Base-by-base conservation (phyloP, 441 rosid species). In the Erodium trifolium region DNA sequence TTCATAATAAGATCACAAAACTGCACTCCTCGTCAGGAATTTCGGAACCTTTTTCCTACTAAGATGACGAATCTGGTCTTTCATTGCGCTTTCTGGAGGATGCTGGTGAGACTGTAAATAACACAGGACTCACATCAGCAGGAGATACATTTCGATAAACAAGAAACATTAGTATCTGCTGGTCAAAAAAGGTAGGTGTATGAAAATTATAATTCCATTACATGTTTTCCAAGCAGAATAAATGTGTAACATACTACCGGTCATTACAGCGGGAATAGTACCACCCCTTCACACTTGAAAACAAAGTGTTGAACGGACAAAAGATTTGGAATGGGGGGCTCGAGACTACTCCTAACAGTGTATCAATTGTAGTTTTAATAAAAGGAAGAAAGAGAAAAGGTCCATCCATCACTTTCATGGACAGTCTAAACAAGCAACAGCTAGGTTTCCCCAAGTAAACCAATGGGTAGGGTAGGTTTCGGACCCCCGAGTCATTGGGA, bases 61-160 rank as follows among this genome's bases (percentile, higher is more conserved):
- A 23, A 9, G 65, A 60, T 23, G 35, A 60, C 19, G 65, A 60
- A 60, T 60, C 35, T 60, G 34, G 65, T 11, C 34, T 60, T 23
- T 62, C 65, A 62, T 3, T 62, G 65, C 65, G 9, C 37, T 12
- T 62, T 62, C 31, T 11, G 11, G 65, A 62, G 16, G 65, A 29
- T 62, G 65, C 16, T 62, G 37, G 65, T 62, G 31, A 23, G 23
- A 62, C 65, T 62, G 39, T 62, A 27, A 4, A 27, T 3, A 62
- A 62, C 37, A 62, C 13, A 27, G 31, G 65, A 62, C 16, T 27
- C 35, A 9, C 65, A 23, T 11, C 37, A 62, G 35, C 34, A 23
- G 34, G 16, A 12, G 10, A 27, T 12, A 27, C n/a, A 27, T 62
- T 27, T 3, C 29, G 8, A 23, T 13, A 60, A 60, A 60, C 65